Base-by-base conservation (phyloP, 192 early-diverging fungal genomes). In the Podila verticillata region DNA sequence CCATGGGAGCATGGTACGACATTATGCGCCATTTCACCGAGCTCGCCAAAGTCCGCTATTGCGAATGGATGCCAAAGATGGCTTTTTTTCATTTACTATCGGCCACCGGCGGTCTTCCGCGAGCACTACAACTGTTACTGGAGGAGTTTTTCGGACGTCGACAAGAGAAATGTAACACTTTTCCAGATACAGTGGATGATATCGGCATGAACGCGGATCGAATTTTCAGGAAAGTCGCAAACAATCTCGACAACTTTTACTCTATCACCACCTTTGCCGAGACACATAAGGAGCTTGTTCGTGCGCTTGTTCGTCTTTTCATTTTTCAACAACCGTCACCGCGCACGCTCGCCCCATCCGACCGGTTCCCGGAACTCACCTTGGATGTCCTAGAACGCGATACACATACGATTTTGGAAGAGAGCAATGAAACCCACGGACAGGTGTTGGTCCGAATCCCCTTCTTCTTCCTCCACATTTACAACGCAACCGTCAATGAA, bases 1-100 rank as follows among this genome's bases (percentile, higher is more conserved):
- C 70, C 48, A 32, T 56, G 31, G 48, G 61, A 48, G 60, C 70
- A 10, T 44, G 70, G 39, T 64, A 64, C 62, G 62, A 72, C 34
- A 72, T 65, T 30, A 61, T 72, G 70, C 2, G 35, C 60, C 28
- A 66, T 54, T 72, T 72, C 51, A 57, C 51, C 4, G 2, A 3
- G 17, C 31, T 66, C 51, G 32, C 48, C 30, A 19, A 36, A 2
- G 51, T 66, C 65, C 51, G 22, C 22, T 22, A 10, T 31, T 17
- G 65, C 13, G 1, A 66, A 35, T 66, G 51, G 65, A 57, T 66
- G 30, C 51, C 65, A 19, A 57, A 57, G 30, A 66, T 56, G 65
- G 51, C 49, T 10, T 36, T 56, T 66, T 7, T 66, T 57, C 49
- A 39, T 17, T 36, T 51, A 7, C 51, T 66, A 17, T 66, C 51